These are phyloP conservation scores for Kuraishia piskuri DNA, from an alignment of 805 yeast species.

Conservation along the genomic window DNA sequence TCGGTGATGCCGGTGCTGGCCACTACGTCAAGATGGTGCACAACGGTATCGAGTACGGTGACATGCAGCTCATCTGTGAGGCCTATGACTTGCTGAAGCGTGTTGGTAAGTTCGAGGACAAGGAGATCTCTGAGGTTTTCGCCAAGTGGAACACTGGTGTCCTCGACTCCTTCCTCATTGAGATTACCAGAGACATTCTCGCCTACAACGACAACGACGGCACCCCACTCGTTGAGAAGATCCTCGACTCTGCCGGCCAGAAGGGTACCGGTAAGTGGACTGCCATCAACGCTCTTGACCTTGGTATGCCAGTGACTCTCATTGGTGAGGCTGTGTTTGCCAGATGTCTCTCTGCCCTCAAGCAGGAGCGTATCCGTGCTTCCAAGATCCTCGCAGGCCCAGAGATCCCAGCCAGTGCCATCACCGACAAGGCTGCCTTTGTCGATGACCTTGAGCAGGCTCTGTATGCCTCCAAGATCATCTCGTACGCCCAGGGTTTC, in stretches of 20 bases:
- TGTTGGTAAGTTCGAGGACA: conserved; percentile 81
- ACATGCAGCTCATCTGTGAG: conserved; percentile 98
- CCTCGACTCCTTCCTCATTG: conserved; percentile 92
- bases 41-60: conserved; percentile 99
- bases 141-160: conserved; percentile 95
- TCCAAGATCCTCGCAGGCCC: conserved; percentile 79
- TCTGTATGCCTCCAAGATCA: conserved; percentile 94
- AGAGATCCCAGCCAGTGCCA: conserved; percentile 46
- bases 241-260: conserved; percentile 95
- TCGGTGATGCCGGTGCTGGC: conserved; percentile 98
- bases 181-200: conserved; percentile 92
- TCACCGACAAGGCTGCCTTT: conserved; percentile 73
- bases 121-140: conserved; percentile 91
- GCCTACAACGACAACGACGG: conserved; percentile 86
- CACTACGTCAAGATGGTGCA: conserved; percentile 99
- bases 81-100: conserved; percentile 95
- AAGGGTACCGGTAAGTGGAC: conserved; percentile 99
- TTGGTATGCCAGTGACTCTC: conserved; percentile 97
- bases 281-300: conserved; percentile 93
- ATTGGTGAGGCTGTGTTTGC: conserved; percentile 98
- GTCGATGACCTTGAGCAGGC: conserved; percentile 97
- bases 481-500: conserved; percentile 98
- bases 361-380: conserved; percentile 85
- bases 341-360: conserved; percentile 90
- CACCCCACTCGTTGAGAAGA: conserved; percentile 91